phyloP scores from a whole-genome alignment of 257 asterid species.

The Solanum tacnaense region DNA sequence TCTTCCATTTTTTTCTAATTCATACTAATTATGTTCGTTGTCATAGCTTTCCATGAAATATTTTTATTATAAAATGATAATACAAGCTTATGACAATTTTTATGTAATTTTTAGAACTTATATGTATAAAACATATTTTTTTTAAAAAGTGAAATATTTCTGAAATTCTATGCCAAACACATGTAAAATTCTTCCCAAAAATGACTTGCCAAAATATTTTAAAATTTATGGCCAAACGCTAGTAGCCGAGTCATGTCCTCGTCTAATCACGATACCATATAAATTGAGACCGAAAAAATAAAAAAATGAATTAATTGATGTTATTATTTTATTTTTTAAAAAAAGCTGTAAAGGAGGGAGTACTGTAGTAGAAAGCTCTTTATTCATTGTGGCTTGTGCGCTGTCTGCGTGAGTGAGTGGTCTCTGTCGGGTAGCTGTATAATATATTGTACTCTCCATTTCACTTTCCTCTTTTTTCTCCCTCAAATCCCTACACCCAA shows the following conservation, averaged over 20 bases:
- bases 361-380: not conserved
- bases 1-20: no score
- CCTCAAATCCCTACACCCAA: not conserved
- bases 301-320: not conserved
- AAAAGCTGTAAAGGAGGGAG: not conserved
- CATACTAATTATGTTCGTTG: not conserved
- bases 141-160: not conserved
- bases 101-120: no score
- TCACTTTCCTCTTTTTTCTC: slow-evolving; percentile 17
- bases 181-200: no score
- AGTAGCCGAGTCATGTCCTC: not conserved
- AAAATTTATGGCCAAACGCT: no score
- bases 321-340: not conserved
- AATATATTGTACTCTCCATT: not conserved
- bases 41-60: not conserved
- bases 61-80: no score
- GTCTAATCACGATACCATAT: rapidly evolving
- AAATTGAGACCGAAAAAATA: not conserved
- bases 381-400: not conserved
- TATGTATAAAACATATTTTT: no score
- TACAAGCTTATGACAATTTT: no score
- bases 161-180: not conserved
- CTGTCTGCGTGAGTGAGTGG: slow-evolving; percentile 16
- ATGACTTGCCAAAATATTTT: not conserved
- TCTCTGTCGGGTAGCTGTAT: slow-evolving; percentile 12